Evolutionary conservation across 345 rosid species (phyloP).

Genomic region (Eucalyptus melliodora): DNA sequence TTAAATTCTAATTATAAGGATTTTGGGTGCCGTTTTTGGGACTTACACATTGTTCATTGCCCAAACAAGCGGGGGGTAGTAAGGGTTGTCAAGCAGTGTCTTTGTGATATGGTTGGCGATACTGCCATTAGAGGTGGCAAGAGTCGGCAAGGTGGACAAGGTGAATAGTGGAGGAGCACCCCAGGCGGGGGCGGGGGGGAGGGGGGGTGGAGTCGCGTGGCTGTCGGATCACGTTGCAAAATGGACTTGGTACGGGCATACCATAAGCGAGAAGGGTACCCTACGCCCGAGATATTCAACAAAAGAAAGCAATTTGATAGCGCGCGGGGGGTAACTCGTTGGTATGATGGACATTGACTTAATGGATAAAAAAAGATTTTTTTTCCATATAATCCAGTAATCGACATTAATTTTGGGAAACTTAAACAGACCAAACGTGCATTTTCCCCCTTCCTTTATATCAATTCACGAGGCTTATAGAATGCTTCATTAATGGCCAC

Average conservation of each 20-base stretch:
- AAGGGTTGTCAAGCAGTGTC: no score
- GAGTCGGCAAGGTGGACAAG: no score
- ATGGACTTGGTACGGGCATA: background rate
- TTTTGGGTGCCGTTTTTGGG: accelerated
- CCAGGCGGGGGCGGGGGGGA: no score
- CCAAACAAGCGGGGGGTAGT: background rate
- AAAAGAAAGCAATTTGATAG: background rate
- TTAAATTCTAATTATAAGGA: no score
- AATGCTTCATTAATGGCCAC: no score
- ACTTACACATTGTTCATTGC: background rate
- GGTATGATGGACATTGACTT: background rate
- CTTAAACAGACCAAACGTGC: no score
- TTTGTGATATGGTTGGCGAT: background rate
- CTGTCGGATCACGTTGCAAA: background rate
- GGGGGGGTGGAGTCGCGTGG: background rate
- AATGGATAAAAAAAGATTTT: background rate
- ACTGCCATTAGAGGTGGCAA: no score
- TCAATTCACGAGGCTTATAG: no score
- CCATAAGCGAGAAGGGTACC: background rate
- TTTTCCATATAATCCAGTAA: background rate
- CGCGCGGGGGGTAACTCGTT: background rate
- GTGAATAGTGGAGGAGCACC: no score
- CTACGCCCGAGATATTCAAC: background rate
- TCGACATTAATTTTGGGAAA: no score
- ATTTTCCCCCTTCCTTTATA: no score